phyloP scores from a whole-genome alignment of 179 eudicot species.

The Gypsophila paniculata region DNA sequence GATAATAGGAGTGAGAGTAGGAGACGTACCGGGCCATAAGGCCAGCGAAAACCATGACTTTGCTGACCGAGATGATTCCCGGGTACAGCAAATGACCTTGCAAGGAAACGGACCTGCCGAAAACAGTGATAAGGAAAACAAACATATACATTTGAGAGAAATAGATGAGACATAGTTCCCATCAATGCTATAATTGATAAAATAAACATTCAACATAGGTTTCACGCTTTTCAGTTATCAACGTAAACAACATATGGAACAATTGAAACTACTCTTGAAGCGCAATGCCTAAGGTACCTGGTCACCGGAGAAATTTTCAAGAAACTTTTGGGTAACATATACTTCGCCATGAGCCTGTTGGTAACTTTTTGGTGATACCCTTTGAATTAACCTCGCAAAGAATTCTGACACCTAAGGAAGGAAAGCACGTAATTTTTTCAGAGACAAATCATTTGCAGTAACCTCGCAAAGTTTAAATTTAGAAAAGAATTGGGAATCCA shows the following conservation, averaged over 20 bases:
- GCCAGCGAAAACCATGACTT: conserved; percentile 99
- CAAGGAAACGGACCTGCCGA: conserved; percentile 88
- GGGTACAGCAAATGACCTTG: conserved; percentile 95
- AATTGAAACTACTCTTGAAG: conserved; percentile 3
- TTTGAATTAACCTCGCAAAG: conserved; percentile 82
- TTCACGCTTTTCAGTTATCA: conserved; percentile 1
- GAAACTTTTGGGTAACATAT: conserved; percentile 74
- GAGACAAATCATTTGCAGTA: neutral
- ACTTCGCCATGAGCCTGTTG: conserved; percentile 88
- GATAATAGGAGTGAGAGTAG: conserved; percentile 1
- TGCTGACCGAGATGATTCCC: conserved; percentile 99
- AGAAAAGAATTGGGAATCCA: neutral
- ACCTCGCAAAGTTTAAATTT: neutral
- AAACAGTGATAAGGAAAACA: conserved; percentile 2
- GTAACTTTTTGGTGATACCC: conserved; percentile 96
- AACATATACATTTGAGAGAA: conserved; percentile 9
- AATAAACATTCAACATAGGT: neutral
- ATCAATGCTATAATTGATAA: conserved; percentile 1
- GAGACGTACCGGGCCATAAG: conserved; percentile 89
- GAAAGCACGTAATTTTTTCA: neutral
- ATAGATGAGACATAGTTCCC: neutral
- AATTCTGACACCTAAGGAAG: conserved; percentile 64
- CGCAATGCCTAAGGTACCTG: conserved; percentile 51
- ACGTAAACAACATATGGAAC: conserved; percentile 1
- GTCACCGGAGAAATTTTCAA: conserved; percentile 90